Percentiles rank a stretch among this genome's conserved stretches.
These are phyloP conservation scores for Komagataella kurtzmanii DNA, from an alignment of 805 yeast species.

Conservation along the genomic window DNA sequence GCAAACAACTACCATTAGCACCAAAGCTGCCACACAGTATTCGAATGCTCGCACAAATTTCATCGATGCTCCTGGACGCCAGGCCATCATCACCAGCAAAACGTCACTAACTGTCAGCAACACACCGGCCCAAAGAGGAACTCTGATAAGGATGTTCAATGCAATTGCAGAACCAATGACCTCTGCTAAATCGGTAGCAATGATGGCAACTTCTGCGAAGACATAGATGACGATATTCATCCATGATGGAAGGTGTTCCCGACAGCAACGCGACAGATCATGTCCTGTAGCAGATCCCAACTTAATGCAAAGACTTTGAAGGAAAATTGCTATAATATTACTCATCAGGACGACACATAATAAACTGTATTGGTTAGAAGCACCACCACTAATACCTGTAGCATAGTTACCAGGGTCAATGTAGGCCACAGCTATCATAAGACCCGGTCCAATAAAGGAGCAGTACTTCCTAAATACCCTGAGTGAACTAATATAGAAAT, in stretches of 20 bases:
- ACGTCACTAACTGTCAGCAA: conserved; percentile 30
- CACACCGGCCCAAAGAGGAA: conserved; percentile 38
- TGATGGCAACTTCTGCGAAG: conserved; percentile 32
- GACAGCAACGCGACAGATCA: conserved; percentile 30
- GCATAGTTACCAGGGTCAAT: conserved; percentile 43
- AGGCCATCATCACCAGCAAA: conserved; percentile 30
- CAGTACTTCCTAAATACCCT: conserved; percentile 15
- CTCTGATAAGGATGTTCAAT: conserved; percentile 26
- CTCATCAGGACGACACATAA: conserved; percentile 28
- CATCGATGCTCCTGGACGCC: conserved; percentile 28
- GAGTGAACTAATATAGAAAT: neutral
- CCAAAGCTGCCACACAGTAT: conserved; percentile 26
- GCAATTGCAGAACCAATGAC: conserved; percentile 41
- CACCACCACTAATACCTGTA: conserved; percentile 34
- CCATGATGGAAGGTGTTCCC: conserved; percentile 25
- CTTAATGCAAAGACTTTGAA: conserved; percentile 29
- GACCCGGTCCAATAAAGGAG: conserved; percentile 30
- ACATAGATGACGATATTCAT: conserved; percentile 24
- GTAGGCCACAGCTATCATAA: conserved; percentile 34
- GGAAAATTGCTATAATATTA: conserved; percentile 30
- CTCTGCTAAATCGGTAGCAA: conserved; percentile 40
- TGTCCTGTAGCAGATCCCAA: conserved; percentile 35
- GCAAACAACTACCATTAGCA: conserved; percentile 27
- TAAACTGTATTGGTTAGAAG: conserved; percentile 26
- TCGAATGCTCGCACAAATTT: conserved; percentile 29